Percentiles rank a stretch among this genome's conserved stretches.
These are phyloP conservation scores for Aspergillaceae sp. DNA, from an alignment of 2,329 filamentous ascomycete species.

Conservation along the genomic window DNA sequence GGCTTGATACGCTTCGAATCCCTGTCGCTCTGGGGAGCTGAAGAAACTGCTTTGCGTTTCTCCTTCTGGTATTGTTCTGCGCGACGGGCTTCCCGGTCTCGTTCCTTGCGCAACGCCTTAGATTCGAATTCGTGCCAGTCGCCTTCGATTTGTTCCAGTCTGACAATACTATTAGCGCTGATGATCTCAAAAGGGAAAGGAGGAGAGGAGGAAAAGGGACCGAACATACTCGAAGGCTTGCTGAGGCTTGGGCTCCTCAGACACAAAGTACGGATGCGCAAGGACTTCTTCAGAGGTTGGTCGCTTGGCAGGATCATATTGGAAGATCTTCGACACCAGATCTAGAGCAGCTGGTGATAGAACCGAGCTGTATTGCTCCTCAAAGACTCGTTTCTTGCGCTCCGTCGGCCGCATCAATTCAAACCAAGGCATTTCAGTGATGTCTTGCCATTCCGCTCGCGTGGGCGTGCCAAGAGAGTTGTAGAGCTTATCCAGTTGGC, in stretches of 20 bases:
- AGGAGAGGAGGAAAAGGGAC: background rate
- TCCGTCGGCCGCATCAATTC: conserved; percentile 75
- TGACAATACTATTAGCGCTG: conserved; percentile 24
- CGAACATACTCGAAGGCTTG: conserved; percentile 70
- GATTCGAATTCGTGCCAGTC: conserved; percentile 99
- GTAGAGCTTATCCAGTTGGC: conserved; percentile 95
- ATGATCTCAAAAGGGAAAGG: background rate
- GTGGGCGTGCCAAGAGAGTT: conserved; percentile 82
- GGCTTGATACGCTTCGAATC: conserved; percentile 32
- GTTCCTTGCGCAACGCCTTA: conserved; percentile 85
- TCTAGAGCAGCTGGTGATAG: conserved; percentile 76
- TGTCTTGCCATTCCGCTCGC: conserved; percentile 72
- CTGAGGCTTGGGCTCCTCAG: conserved; percentile 66
- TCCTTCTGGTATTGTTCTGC: conserved; percentile 42
- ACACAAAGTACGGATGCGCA: conserved; percentile 77
- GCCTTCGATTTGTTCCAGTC: conserved; percentile 70
- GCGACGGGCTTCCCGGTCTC: conserved; percentile 52
- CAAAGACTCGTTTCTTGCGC: conserved; percentile 65
- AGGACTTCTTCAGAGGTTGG: conserved; percentile 79
- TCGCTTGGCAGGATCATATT: conserved; percentile 75
- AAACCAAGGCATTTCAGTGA: conserved; percentile 96
- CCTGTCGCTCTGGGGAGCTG: conserved; percentile 27
- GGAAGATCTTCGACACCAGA: conserved; percentile 73
- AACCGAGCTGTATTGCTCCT: conserved; percentile 69
- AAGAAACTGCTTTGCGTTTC: conserved; percentile 38